phyloP scores from a whole-genome alignment of 108 stramenopile species.

The Bacterosira constricta region DNA sequence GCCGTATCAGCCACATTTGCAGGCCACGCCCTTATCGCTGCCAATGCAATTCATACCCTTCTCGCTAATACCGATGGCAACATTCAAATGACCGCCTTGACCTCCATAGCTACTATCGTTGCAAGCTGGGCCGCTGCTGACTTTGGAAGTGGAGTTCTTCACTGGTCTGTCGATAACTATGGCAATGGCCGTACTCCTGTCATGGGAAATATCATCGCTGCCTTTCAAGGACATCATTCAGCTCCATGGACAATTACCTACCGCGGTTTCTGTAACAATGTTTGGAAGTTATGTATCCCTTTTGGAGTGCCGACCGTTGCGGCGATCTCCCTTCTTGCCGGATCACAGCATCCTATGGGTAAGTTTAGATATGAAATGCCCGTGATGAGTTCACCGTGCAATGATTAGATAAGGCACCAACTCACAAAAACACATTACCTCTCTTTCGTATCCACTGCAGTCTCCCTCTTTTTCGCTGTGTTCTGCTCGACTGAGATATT shows the following conservation, averaged over 20 bases:
- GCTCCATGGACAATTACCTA: constrained; percentile 96
- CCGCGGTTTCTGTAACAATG: constrained; percentile 92
- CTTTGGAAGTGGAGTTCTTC: constrained; percentile 87
- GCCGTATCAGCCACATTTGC: constrained; percentile 62
- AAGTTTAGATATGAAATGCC: background rate
- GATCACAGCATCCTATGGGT: constrained; percentile 51
- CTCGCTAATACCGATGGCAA: constrained; percentile 42
- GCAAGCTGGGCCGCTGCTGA: constrained; percentile 80
- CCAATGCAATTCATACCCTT: constrained; percentile 37
- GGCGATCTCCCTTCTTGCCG: constrained; percentile 50
- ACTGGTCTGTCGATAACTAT: constrained; percentile 97
- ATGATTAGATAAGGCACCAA: too few relatives aligned
- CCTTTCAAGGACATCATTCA: constrained; percentile 94
- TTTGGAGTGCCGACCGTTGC: constrained; percentile 73
- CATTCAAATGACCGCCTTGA: constrained; percentile 29
- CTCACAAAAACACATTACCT: too few relatives aligned
- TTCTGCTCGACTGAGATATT: constrained; percentile 80
- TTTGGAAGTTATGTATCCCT: constrained; percentile 88
- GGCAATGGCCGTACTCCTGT: constrained; percentile 90
- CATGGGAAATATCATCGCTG: constrained; percentile 92
- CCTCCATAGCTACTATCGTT: constrained; percentile 35
- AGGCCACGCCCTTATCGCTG: constrained; percentile 57
- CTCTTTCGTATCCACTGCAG: too few relatives aligned
- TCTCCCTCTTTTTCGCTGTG: constrained; percentile 64
- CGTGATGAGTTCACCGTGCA: too few relatives aligned